These are phyloP conservation scores for Pleurotus djamor DNA, from an alignment of 768 basidiomycete species.

Conservation along the genomic window DNA sequence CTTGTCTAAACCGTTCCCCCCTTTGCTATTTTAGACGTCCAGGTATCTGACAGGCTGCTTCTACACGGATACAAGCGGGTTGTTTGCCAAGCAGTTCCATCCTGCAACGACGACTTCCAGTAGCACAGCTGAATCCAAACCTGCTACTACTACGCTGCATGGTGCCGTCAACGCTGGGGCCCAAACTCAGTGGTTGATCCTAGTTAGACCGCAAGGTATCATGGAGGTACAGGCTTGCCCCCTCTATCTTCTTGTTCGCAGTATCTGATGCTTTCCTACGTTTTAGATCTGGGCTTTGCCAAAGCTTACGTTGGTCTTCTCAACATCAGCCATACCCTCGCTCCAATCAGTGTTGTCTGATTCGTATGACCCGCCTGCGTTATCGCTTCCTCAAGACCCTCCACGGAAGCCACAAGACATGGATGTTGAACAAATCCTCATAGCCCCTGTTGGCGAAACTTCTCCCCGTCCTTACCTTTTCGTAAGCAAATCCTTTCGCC, in stretches of 20 bases:
- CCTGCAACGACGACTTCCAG: constrained; percentile 29
- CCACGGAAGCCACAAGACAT: constrained; percentile 71
- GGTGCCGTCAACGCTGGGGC: constrained; percentile 61
- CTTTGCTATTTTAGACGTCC: constrained; percentile 41
- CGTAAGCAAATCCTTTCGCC: constrained; percentile 39
- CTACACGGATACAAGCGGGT: constrained; percentile 60
- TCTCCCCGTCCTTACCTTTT: constrained; percentile 71
- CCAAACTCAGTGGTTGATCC: constrained; percentile 76
- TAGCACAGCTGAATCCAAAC: constrained; percentile 7
- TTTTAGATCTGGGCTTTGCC: constrained; percentile 87
- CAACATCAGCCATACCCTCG: constrained; percentile 53
- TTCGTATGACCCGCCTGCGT: constrained; percentile 55
- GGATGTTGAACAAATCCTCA: constrained; percentile 74
- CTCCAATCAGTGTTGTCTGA: constrained; percentile 71
- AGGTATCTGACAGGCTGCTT: constrained; percentile 80
- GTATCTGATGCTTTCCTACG: neutral
- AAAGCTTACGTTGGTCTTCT: constrained; percentile 76
- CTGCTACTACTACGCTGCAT: constrained; percentile 62
- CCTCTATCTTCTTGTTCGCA: neutral
- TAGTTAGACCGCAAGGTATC: constrained; percentile 73
- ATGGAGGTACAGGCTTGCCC: constrained; percentile 60
- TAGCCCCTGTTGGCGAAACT: constrained; percentile 73
- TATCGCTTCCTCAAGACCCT: constrained; percentile 67
- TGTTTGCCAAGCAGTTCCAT: constrained; percentile 51
- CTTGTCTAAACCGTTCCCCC: neutral